Evolutionary conservation across 2,329 filamentous ascomycete species (phyloP).

Genomic region (Monosporascus sp.): DNA sequence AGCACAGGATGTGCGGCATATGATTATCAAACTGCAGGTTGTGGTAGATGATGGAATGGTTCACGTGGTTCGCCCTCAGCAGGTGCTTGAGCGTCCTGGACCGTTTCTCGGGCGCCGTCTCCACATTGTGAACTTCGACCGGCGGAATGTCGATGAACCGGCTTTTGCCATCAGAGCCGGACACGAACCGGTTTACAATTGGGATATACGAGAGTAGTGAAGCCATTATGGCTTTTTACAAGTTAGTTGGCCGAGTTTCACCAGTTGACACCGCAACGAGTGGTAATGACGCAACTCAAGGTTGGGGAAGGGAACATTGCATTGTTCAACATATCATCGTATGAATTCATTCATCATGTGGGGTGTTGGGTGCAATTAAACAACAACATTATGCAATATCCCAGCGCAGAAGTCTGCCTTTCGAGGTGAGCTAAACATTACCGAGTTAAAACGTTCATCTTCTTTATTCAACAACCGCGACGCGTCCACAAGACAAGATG

Average conservation of each 20-base stretch:
- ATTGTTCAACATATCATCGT: not conserved
- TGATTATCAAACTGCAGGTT: constrained; percentile 75
- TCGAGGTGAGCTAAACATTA: too few relatives aligned
- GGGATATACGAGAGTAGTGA: constrained; percentile 39
- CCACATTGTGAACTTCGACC: constrained; percentile 71
- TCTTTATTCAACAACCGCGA: not conserved
- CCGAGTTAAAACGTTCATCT: not conserved
- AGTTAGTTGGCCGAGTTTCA: too few relatives aligned
- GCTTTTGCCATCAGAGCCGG: constrained; percentile 15
- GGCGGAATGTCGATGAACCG: constrained; percentile 53
- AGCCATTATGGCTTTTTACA: constrained; percentile 18
- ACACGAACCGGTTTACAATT: constrained; percentile 32
- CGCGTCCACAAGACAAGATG: constrained; percentile 13
- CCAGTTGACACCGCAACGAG: not conserved
- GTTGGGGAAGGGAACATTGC: too few relatives aligned
- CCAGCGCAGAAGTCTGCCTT: not conserved
- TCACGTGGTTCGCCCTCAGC: constrained; percentile 85
- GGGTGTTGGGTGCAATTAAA: not conserved
- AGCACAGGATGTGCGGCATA: constrained; percentile 72
- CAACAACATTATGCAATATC: not conserved
- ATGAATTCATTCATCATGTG: too few relatives aligned
- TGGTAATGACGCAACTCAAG: not conserved
- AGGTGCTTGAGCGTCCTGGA: constrained; percentile 84
- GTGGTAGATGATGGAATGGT: constrained; percentile 78
- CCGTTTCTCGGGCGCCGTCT: constrained; percentile 72